phyloP scores from a whole-genome alignment of 371 early-diverging fungal species.

The Rhizomucor pusillus region DNA sequence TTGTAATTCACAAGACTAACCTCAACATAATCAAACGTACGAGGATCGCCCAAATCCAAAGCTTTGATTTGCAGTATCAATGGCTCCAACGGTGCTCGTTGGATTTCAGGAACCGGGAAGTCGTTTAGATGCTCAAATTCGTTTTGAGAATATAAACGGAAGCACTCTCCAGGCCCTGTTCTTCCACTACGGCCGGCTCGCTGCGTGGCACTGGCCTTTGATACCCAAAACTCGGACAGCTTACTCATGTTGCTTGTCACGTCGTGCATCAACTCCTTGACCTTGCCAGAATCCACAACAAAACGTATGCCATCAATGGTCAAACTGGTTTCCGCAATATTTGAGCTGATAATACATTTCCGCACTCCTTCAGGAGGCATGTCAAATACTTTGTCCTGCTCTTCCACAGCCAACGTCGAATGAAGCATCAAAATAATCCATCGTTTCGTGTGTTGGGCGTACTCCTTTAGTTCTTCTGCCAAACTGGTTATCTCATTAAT shows the following conservation, averaged over 20 bases:
- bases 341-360: conserved; percentile 65
- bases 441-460: conserved; percentile 40
- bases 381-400: conserved; percentile 56
- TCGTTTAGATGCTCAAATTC: conserved; percentile 50
- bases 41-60: conserved; percentile 53
- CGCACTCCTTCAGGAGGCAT: conserved; percentile 46
- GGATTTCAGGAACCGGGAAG: conserved; percentile 69
- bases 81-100: conserved; percentile 74
- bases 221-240: conserved; percentile 63
- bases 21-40: conserved; percentile 56
- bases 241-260: conserved; percentile 54
- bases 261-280: conserved; percentile 66
- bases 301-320: conserved; percentile 77
- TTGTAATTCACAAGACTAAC: conserved; percentile 9
- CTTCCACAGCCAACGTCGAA: conserved; percentile 49
- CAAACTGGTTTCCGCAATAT: conserved; percentile 70
- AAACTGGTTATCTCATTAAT: conserved; percentile 64
- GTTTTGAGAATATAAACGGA: conserved; percentile 51
- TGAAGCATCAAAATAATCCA: conserved; percentile 61
- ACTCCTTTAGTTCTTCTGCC: conserved; percentile 40
- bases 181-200: conserved; percentile 90
- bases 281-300: conserved; percentile 75
- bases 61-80: conserved; percentile 76
- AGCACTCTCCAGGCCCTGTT: conserved; percentile 72
- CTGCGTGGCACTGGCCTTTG: conserved; percentile 79